These are phyloP conservation scores for Citrullus mucosospermus DNA, from an alignment of 306 rosid genomes.

Conservation along the genomic window DNA sequence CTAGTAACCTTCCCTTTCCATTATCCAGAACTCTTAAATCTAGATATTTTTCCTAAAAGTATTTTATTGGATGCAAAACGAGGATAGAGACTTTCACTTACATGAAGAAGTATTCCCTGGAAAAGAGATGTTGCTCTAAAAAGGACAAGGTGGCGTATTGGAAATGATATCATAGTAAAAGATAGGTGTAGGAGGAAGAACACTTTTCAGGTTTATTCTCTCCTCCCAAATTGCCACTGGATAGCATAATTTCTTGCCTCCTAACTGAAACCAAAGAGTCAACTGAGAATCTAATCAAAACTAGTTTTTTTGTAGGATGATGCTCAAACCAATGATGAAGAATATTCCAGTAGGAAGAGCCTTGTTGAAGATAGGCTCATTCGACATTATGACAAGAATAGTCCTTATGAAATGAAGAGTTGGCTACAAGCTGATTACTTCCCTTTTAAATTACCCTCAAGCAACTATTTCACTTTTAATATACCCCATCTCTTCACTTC, in stretches of 20 bases:
- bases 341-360: background rate
- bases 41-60: background rate
- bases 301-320: background rate
- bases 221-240: background rate
- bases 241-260: background rate
- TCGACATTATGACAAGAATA: background rate
- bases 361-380: background rate
- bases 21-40: background rate
- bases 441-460: background rate
- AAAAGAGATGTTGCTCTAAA: background rate
- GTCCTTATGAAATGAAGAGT: background rate
- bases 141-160: background rate
- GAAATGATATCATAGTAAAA: background rate
- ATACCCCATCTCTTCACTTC: background rate
- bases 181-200: background rate
- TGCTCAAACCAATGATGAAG: background rate
- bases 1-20: background rate
- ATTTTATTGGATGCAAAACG: background rate
- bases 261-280: background rate
- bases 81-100: background rate
- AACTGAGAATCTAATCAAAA: background rate
- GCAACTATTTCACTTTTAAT: background rate
- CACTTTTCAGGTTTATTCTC: background rate
- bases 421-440: background rate
- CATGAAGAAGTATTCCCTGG: background rate